A percentile compares a stretch with the other conserved stretches of the same genome.
phyloP scores from a whole-genome alignment of 768 basidiomycete species.

The Podaxis sp. region DNA sequence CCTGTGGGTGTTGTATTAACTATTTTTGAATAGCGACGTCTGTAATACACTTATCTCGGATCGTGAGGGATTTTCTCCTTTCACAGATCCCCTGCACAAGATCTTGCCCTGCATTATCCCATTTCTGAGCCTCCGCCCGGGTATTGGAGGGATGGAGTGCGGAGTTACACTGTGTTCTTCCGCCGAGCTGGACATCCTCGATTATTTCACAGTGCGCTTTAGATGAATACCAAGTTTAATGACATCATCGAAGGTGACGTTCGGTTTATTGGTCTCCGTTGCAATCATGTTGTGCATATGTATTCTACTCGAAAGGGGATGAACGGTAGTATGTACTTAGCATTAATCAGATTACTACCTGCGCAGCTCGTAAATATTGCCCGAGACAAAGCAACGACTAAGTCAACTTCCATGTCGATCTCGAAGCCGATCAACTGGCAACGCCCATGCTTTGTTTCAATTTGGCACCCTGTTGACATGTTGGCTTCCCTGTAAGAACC shows the following conservation, averaged over 20 bases:
- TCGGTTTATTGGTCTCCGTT: not conserved
- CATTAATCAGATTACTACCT: no score
- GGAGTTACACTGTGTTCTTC: not conserved
- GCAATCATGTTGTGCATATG: no score
- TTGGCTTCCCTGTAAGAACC: no score
- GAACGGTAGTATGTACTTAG: no score
- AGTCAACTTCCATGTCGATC: no score
- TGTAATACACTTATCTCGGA: not conserved
- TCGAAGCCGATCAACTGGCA: no score
- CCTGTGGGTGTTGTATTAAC: constrained; percentile 1
- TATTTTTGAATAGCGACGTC: constrained; percentile 7
- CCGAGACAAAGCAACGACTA: no score
- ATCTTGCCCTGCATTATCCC: not conserved
- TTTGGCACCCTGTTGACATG: no score
- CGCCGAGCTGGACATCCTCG: not conserved
- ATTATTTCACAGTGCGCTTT: not conserved
- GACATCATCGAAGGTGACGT: not conserved
- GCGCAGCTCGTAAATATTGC: no score
- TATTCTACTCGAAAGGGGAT: no score
- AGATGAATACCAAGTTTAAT: not conserved
- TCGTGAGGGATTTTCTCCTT: not conserved
- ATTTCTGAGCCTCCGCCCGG: not conserved
- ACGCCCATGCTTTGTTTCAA: no score
- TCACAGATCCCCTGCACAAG: not conserved
- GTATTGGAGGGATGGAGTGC: not conserved